A percentile compares a stretch with the other conserved stretches of the same genome.
Conservation (phyloP, 441 rosid genomes). For the Pelargonium australe region DNA sequence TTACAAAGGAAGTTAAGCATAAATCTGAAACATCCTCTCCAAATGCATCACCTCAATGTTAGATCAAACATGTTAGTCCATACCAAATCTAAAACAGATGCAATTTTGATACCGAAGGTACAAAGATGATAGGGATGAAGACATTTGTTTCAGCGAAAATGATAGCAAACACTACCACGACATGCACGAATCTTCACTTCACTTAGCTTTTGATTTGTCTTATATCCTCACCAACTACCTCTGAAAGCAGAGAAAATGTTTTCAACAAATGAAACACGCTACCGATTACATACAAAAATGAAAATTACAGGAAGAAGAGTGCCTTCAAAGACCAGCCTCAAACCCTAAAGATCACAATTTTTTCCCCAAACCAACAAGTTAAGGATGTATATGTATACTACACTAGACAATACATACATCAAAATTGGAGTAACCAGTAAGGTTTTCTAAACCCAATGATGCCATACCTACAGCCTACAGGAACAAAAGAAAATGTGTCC, state of each 20-base stretch:
- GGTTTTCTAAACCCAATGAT: no score
- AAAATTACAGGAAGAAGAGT: neutral
- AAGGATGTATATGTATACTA: neutral
- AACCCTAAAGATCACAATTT: neutral
- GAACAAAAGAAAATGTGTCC: no score
- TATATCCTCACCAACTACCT: neutral
- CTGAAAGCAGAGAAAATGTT: neutral
- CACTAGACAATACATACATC: neutral
- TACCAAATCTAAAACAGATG: neutral
- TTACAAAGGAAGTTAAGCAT: neutral
- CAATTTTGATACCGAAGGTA: neutral
- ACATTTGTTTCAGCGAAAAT: neutral
- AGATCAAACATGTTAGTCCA: neutral
- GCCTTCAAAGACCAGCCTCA: neutral
- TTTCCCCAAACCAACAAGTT: neutral
- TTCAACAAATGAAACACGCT: neutral
- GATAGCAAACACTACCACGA: no score
- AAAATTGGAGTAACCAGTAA: neutral
- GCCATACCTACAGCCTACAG: no score
- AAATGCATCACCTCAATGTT: neutral
- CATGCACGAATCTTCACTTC: neutral
- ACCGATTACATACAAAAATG: neutral
- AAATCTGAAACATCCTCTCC: neutral
- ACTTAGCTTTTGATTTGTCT: neutral
- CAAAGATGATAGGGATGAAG: neutral